Evolutionary conservation across 495 filamentous ascomycete genomes (phyloP), one percentile per base, ranked within the genome.

Genomic region (Lineolata rhizophorae): DNA sequence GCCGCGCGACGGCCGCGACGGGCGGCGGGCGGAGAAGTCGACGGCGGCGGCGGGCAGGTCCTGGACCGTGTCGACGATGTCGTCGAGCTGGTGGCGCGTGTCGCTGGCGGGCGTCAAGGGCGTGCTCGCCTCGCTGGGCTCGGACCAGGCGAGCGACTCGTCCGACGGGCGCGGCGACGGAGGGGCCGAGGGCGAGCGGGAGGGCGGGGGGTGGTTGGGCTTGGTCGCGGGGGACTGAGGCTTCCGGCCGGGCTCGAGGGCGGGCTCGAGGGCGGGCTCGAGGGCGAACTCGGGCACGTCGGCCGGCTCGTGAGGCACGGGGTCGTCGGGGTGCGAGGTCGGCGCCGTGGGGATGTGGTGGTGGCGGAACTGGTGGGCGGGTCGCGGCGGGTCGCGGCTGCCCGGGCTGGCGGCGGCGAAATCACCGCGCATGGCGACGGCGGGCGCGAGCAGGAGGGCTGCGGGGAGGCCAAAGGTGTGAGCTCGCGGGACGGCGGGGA

Each of bases 81-180:
- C 52, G 10, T 66, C 64, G 9, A 59, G 49, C 27, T 60, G n/a
- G n/a, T n/a, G n/a, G n/a, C n/a, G 55, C 2, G 49, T 41, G 13
- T 70, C 70, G 27, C 58, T 64, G 13, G 48, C 47, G 8, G 68
- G 62, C 3, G 67, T 72, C 17, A 55, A 48, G 1, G 65, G 58
- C 12, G 58, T 42, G n/a, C 60, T 56, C 17, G 61, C 58, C 21
- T 60, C 51, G 32, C 53, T 51, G 29, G 50, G 29, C 8, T 57
- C 52, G 18, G 54, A 55, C 25, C 53, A 56, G 13, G 48, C 43
- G 29, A 44, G 40, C 20, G 47, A 57, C 47, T 50, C 57, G 43
- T 50, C 62, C 49, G 51, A 54, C 41, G 48, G 49, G 43, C 40
- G 53, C 39, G 37, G 58, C 2, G 48, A 53, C 3, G 16, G 29